Conservation (phyloP, 1,139 yeast species). For the Kurtzmaniella quercitrusa region DNA sequence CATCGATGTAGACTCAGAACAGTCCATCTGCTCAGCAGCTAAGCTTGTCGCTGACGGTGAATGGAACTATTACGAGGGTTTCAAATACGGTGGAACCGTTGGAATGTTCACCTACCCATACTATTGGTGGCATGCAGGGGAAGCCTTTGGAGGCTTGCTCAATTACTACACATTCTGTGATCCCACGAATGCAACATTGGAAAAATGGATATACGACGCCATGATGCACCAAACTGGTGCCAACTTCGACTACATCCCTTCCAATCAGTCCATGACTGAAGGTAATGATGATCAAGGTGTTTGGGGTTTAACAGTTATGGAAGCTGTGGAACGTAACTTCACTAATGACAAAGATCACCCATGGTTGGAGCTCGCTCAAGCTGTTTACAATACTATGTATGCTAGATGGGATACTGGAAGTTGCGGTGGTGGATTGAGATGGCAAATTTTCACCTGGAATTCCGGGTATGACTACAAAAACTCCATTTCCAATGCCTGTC, state of each 20-base stretch:
- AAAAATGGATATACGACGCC: constrained; percentile 33
- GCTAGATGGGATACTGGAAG: constrained; percentile 63
- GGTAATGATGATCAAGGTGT: constrained; percentile 75
- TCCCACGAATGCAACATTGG: constrained; percentile 36
- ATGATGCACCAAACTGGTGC: constrained; percentile 52
- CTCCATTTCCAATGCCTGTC: constrained; percentile 71
- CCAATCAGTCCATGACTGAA: constrained; percentile 57
- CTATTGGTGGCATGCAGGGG: constrained; percentile 75
- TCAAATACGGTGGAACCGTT: constrained; percentile 49
- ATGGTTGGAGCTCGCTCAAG: constrained; percentile 72
- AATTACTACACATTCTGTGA: constrained; percentile 51
- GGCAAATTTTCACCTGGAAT: constrained; percentile 81
- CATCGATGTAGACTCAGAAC: constrained; percentile 19
- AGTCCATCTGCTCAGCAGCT: constrained; percentile 50
- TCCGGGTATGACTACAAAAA: constrained; percentile 78
- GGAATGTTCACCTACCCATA: constrained; percentile 59
- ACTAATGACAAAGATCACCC: constrained; percentile 43
- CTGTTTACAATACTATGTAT: constrained; percentile 72
- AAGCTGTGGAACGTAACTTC: constrained; percentile 59
- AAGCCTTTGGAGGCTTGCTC: constrained; percentile 59
- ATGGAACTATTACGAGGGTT: constrained; percentile 56
- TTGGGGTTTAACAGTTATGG: constrained; percentile 61
- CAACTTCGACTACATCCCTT: constrained; percentile 50
- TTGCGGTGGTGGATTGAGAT: constrained; percentile 77
- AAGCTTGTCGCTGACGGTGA: constrained; percentile 44